phyloP scores from a whole-genome alignment of 495 filamentous ascomycete genomes.

The Xanthoparmelia taractica region DNA sequence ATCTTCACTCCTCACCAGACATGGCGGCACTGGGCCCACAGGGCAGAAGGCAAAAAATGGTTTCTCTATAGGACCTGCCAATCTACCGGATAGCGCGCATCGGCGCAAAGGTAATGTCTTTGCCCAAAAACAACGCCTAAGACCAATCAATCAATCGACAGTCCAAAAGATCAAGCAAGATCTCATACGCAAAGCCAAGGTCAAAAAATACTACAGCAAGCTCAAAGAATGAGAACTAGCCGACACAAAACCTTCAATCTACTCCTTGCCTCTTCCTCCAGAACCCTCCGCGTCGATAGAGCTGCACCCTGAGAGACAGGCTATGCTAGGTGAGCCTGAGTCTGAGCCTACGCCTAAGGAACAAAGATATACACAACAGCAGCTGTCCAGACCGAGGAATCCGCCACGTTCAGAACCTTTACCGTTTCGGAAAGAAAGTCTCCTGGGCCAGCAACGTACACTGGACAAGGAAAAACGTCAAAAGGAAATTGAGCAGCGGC shows the following conservation, averaged over 20 bases:
- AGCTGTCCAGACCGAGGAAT: conserved; percentile 30
- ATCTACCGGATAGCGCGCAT: conserved; percentile 88
- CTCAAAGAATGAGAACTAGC: conserved; percentile 55
- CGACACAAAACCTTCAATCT: conserved; percentile 20
- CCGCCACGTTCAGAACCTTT: conserved; percentile 46
- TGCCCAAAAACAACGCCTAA: neutral
- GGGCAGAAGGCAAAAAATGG: conserved; percentile 56
- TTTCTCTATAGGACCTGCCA: conserved; percentile 79
- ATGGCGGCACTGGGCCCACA: no score
- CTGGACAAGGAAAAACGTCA: conserved; percentile 55
- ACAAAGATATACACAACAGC: conserved; percentile 22
- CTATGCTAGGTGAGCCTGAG: conserved; percentile 51
- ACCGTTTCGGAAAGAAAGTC: conserved; percentile 69
- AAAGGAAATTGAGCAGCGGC: conserved; percentile 44
- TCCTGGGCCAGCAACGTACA: conserved; percentile 57
- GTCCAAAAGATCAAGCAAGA: conserved; percentile 87
- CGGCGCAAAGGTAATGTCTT: conserved; percentile 66
- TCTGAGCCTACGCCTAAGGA: conserved; percentile 29
- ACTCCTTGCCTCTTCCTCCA: conserved; percentile 3
- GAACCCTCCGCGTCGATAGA: conserved; percentile 40
- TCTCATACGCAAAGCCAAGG: conserved; percentile 86
- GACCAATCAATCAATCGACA: conserved; percentile 31
- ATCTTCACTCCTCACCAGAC: neutral
- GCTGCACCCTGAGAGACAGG: conserved; percentile 65
- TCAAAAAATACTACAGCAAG: conserved; percentile 90